Evolutionary conservation across 108 stramenopile genomes (phyloP).

Genomic region (Schizochytrium sp.): DNA sequence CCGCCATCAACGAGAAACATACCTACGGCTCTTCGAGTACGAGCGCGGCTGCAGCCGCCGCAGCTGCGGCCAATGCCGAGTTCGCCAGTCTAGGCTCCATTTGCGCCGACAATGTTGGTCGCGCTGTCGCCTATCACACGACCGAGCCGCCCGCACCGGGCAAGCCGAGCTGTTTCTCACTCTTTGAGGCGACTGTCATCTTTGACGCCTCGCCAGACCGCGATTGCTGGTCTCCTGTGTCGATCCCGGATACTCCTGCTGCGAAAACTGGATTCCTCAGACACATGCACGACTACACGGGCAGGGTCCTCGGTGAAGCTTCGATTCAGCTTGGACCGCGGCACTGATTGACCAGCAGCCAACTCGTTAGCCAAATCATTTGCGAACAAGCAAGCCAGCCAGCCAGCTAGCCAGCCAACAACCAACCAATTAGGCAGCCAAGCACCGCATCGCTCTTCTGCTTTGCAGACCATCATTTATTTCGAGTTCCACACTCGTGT

Average conservation of each 20-base stretch:
- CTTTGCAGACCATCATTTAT: too few relatives aligned
- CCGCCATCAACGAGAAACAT: not conserved
- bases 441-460: too few relatives aligned
- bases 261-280: not conserved
- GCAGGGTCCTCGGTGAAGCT: not conserved
- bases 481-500: too few relatives aligned
- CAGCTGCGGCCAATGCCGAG: not conserved
- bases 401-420: too few relatives aligned
- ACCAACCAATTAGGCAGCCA: too few relatives aligned
- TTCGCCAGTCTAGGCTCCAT: not conserved
- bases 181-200: not conserved
- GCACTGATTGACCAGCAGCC: too few relatives aligned
- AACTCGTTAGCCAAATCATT: too few relatives aligned
- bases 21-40: not conserved
- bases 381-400: too few relatives aligned
- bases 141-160: not conserved
- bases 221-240: not conserved
- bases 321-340: not conserved
- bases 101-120: not conserved
- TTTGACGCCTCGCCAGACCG: not conserved
- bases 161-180: not conserved
- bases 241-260: not conserved
- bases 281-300: not conserved
- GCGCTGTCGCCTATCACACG: not conserved
- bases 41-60: not conserved